A percentile compares a stretch with the other conserved stretches of the same genome.
These are phyloP conservation scores for Barnettozyma wickerhamii DNA, from an alignment of 805 yeast genomes.

Conservation along the genomic window DNA sequence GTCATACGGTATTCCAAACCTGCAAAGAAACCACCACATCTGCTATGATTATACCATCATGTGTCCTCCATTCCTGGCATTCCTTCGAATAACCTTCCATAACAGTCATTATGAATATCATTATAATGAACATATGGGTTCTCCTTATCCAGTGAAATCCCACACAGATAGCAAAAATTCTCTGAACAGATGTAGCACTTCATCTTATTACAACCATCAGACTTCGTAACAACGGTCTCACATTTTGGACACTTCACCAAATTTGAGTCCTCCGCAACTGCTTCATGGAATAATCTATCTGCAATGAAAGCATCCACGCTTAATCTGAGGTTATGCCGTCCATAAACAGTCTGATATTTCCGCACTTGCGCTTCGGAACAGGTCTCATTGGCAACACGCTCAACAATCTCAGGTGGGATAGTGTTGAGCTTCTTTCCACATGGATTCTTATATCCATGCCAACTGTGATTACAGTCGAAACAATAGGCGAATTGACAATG, in stretches of 20 bases:
- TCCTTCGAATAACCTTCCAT: slow-evolving; percentile 50
- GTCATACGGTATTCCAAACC: slow-evolving; percentile 45
- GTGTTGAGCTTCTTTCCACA: slow-evolving; percentile 36
- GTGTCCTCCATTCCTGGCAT: slow-evolving; percentile 30
- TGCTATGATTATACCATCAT: slow-evolving; percentile 7
- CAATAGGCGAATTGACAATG: slow-evolving; percentile 53
- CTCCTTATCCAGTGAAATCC: slow-evolving; percentile 31
- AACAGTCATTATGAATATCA: slow-evolving; percentile 39
- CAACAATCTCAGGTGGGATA: slow-evolving; percentile 28
- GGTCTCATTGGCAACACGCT: slow-evolving; percentile 15
- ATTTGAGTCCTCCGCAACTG: slow-evolving; percentile 38
- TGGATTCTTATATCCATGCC: slow-evolving; percentile 51
- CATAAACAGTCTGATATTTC: slow-evolving; percentile 39
- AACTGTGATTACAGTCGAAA: slow-evolving; percentile 49
- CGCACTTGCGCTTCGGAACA: slow-evolving; percentile 30
- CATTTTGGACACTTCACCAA: slow-evolving; percentile 52
- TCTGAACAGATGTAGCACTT: slow-evolving; percentile 45
- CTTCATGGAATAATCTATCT: slow-evolving; percentile 41
- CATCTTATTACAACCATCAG: slow-evolving; percentile 67
- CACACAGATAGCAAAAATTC: slow-evolving; percentile 54
- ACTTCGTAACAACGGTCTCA: slow-evolving; percentile 42
- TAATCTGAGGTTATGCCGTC: slow-evolving; percentile 36
- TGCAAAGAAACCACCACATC: slow-evolving; percentile 28
- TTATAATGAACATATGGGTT: slow-evolving; percentile 53
- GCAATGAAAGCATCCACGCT: slow-evolving; percentile 43